phyloP scores from a whole-genome alignment of 139 green algal genomes.

The Protoeuglena noctilucae region DNA sequence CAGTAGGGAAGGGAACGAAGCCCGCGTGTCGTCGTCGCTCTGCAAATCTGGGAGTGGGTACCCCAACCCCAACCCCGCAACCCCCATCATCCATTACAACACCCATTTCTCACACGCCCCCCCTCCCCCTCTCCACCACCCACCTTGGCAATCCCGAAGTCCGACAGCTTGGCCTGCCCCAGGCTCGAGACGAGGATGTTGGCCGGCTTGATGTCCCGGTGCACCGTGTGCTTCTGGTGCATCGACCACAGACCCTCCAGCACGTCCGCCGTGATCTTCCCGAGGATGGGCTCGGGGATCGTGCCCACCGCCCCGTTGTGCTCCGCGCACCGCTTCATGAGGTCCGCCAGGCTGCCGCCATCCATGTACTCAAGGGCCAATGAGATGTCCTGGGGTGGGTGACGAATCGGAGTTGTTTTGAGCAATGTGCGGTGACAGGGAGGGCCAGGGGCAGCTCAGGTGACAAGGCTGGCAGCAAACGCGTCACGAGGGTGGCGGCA shows the following conservation, averaged over 20 bases:
- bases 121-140: background rate
- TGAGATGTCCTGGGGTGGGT: slow-evolving; percentile 29
- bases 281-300: slow-evolving; percentile 63
- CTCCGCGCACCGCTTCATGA: slow-evolving; percentile 49
- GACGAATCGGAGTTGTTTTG: too few species aligned
- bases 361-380: slow-evolving; percentile 96
- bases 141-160: slow-evolving; percentile 73
- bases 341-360: slow-evolving; percentile 67
- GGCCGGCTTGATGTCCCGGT: slow-evolving; percentile 85
- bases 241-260: slow-evolving; percentile 60
- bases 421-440: too few species aligned
- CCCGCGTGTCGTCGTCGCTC: too few species aligned
- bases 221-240: slow-evolving; percentile 50
- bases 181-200: slow-evolving; percentile 71
- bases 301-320: too few species aligned
- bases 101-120: background rate
- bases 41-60: too few species aligned
- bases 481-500: too few species aligned
- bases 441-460: too few species aligned
- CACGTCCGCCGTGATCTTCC: slow-evolving; percentile 45
- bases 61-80: too few species aligned
- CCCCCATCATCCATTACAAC: background rate
- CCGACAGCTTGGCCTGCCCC: slow-evolving; percentile 74
- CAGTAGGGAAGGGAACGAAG: too few species aligned
- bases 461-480: too few species aligned